Evolutionary conservation across 2,329 filamentous ascomycete genomes (phyloP), one percentile per base, ranked within the genome.

Genomic region (Rhynchosporium agropyri): DNA sequence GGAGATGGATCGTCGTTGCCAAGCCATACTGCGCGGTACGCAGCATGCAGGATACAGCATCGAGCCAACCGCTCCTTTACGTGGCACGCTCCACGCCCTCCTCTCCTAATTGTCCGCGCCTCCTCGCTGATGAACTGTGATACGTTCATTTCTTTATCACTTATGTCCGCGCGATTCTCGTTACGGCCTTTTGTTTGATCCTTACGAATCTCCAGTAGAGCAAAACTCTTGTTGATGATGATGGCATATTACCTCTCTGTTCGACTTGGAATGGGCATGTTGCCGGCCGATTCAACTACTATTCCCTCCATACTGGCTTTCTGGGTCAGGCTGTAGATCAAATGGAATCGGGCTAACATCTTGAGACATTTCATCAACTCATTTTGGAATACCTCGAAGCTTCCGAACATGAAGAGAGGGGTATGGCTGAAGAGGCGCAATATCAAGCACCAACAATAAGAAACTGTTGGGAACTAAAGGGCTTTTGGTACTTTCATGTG

Each of bases 251-350:
- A 50, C 48, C 29, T 29, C 26, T 10, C 7, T 50, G 10, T 29
- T 50, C 29, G 48, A 50, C 48, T 33, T 50, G 29, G 48, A 50
- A 50, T 50, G 48, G 48, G 26, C 48, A 50, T 50, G 48, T 31
- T 50, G 6, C 26, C 48, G 26, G 48, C 48, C 48, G 8, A 50
- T 50, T 31, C 26, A 50, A 33, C 10, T 50, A 15, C 48, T 29
- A 33, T 50, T 7, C 29, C 48, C 48, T 50, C 48, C 48, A 50
- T 50, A 50, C 13, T 50, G 48, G 48, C 48, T 50, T 50, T 50
- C 48, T 50, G 48, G 48, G 13, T 36, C 48, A 26, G 48, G 26
- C 48, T 29, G n/a, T 50, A 50, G 48, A 50, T 50, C 9, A 50
- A 10, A 50, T 50, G 29, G 48, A 50, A 33, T 26, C 8, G 9